These are phyloP conservation scores for Xylaria arbuscula DNA, from an alignment of 2,329 filamentous ascomycete genomes.

Conservation along the genomic window DNA sequence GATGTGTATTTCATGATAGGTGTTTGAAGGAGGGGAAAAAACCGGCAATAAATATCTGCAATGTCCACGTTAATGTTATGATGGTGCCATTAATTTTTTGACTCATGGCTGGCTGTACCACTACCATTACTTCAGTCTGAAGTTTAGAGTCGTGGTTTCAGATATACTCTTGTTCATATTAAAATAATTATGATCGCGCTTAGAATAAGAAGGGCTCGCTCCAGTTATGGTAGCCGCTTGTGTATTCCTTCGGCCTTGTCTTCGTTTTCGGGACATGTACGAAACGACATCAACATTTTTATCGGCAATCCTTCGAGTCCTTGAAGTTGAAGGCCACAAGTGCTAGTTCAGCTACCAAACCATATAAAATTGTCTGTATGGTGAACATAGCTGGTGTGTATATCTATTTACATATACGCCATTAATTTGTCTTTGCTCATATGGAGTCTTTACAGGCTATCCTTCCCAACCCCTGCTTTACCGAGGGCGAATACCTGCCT, in stretches of 20 bases:
- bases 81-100: too few species aligned
- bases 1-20: too few species aligned
- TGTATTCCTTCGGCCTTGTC: slow-evolving; percentile 31
- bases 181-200: neutral
- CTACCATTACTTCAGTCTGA: too few species aligned
- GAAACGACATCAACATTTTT: neutral
- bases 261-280: slow-evolving; percentile 15
- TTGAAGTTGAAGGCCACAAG: slow-evolving; percentile 14
- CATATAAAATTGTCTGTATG: neutral
- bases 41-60: too few species aligned
- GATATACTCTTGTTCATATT: neutral
- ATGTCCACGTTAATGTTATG: too few species aligned
- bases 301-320: slow-evolving; percentile 3
- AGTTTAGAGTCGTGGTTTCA: neutral
- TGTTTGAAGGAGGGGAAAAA: too few species aligned
- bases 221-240: slow-evolving; percentile 20
- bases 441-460: slow-evolving; percentile 15
- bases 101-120: too few species aligned
- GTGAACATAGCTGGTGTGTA: neutral
- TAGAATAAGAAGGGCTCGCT: neutral
- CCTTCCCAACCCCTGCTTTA: slow-evolving; percentile 27
- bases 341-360: slow-evolving; percentile 26
- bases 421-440: neutral
- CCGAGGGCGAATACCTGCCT: slow-evolving; percentile 33
- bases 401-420: neutral